Base-by-base conservation (phyloP, 805 yeast species). In the Wickerhamiella domercqiae region DNA sequence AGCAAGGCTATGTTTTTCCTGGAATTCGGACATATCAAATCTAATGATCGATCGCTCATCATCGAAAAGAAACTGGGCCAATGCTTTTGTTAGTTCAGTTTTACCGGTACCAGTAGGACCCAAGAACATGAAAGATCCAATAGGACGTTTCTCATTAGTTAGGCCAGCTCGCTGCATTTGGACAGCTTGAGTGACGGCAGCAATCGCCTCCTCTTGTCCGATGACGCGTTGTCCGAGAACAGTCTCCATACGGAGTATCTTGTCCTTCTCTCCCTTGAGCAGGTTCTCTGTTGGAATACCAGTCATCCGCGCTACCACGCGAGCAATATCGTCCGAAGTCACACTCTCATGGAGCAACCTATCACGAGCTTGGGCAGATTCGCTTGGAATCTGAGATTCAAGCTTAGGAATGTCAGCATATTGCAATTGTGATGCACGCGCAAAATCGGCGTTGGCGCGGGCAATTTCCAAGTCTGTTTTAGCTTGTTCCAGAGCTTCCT, bases 21-120 rank as follows among this genome's bases (percentile, higher is more conserved):
- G 97, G 58, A 90, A 87, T 57, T 87, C 98, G 16, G 94, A 81
- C 98, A 90, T 90, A 58, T 87, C 98, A 55, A 87, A 87, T 49
- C 98, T 67, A 18, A 86, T 73, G 25, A 87, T 84, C 7, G 94
- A 73, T 32, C 73, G 67, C 51, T 81, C 83, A 56, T 87, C 87
- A 52, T 84, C 90, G 60, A 90, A 90, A 49, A 87, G 60, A 50
- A 90, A 90, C 49, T 83, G 84, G 2, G 97, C 94, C 40, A 87
- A 67, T 0, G 93, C 76, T 57, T 90, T 87, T 5, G 96, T 86
- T 37, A 90, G 67, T 57, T 90, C 97, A 0, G 98, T 90, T 59
- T 87, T 87, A 62, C 98, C 98, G 0, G 97, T 87, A 62, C 98
- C 98, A 0, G 98, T 90, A 38, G 98, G 97, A 17, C 98, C 98